Evolutionary conservation across 768 basidiomycete species (phyloP).

Genomic region (Sarcomyxa edulis): DNA sequence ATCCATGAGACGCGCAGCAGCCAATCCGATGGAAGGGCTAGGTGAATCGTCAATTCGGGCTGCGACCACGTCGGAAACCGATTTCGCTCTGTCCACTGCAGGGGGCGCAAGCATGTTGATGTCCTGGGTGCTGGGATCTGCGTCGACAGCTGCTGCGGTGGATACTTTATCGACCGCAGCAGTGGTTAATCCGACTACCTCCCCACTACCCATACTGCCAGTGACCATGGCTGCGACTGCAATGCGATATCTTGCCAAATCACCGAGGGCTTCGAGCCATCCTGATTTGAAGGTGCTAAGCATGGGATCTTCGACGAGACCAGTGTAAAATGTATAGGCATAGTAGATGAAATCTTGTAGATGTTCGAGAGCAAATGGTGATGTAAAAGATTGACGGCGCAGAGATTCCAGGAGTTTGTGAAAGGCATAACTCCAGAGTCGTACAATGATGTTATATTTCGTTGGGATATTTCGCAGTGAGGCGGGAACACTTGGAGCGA

Average conservation of each 20-base stretch:
- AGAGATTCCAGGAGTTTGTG: conserved; percentile 88
- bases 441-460: conserved; percentile 93
- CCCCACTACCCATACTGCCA: conserved; percentile 36
- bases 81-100: conserved; percentile 25
- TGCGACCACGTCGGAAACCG: conserved; percentile 42
- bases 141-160: conserved; percentile 23
- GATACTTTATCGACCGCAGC: conserved; percentile 48
- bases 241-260: conserved; percentile 93
- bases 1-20: conserved; percentile 75
- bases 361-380: conserved; percentile 75
- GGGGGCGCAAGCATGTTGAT: conserved; percentile 9
- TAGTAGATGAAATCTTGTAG: conserved; percentile 94
- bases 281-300: conserved; percentile 67
- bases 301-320: conserved; percentile 76
- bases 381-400: conserved; percentile 73
- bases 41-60: conserved; percentile 61
- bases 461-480: conserved; percentile 85
- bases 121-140: conserved; percentile 10
- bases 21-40: conserved; percentile 77
- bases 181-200: conserved; percentile 44
- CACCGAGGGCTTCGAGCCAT: conserved; percentile 97
- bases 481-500: conserved; percentile 82
- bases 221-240: conserved; percentile 85
- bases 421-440: conserved; percentile 90
- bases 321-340: conserved; percentile 91